Conservation (phyloP, 805 yeast genomes). For the Yarrowia deformans region DNA sequence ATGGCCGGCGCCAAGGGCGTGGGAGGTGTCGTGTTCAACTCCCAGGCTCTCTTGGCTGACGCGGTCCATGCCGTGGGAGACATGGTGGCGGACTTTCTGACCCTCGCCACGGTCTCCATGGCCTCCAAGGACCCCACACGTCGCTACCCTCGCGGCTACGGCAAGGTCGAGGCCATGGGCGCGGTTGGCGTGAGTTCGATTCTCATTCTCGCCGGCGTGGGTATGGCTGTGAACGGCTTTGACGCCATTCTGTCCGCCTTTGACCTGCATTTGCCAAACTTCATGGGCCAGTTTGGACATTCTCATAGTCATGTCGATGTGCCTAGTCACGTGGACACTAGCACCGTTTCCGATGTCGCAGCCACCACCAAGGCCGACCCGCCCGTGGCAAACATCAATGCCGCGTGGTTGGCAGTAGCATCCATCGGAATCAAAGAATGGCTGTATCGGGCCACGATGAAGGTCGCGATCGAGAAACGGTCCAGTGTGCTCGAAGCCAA, state of each 20-base stretch:
- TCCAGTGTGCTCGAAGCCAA: constrained; percentile 93
- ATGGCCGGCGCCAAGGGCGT: constrained; percentile 86
- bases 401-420: constrained; percentile 95
- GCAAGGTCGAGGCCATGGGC: constrained; percentile 92
- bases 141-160: constrained; percentile 84
- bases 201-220: constrained; percentile 83
- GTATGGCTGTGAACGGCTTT: constrained; percentile 88
- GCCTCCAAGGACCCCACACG: constrained; percentile 66
- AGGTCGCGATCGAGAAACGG: constrained; percentile 76
- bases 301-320: constrained; percentile 53
- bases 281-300: constrained; percentile 66
- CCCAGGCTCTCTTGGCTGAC: constrained; percentile 93
- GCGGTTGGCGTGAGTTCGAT: constrained; percentile 86
- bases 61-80: constrained; percentile 94
- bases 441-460: constrained; percentile 81
- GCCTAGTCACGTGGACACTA: constrained; percentile 2
- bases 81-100: constrained; percentile 85
- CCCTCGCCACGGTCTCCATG: constrained; percentile 85
- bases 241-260: constrained; percentile 67
- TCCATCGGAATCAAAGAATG: constrained; percentile 89
- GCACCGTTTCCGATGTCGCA: not conserved
- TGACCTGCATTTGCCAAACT: constrained; percentile 39
- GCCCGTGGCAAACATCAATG: constrained; percentile 75
- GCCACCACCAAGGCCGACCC: constrained; percentile 42
- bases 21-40: constrained; percentile 92